Base-by-base conservation (phyloP, 1,139 yeast genomes). In the Taphrina pruni region DNA sequence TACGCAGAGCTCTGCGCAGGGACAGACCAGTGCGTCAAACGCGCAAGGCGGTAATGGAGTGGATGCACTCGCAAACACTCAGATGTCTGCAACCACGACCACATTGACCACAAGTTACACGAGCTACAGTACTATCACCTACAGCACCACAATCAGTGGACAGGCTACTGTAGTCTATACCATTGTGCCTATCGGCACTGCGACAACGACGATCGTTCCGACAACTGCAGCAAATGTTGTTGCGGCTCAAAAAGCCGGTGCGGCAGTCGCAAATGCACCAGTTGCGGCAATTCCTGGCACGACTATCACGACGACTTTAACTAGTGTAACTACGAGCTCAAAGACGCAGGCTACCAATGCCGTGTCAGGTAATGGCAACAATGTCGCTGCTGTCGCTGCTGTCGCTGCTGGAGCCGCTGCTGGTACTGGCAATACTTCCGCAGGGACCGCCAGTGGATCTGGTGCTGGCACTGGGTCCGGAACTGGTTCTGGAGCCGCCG, bases 121-220 rank as follows among this genome's bases (percentile, higher is more conserved):
- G 35, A 32, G 14, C 17, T 57, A n/a, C 51, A 41, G 36, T 20
- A 43, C 54, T n/a, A 14, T 45, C 9, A 26, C 54, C 9, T 58
- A 58, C 35, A 46, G 21, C 39, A 58, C 52, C 26, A 45, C 52
- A n/a, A 48, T 58, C 54, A 58, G 43, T 35, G 62, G 62, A 21
- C 62, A 58, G 41, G 54, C 62, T n/a, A 58, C 54, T 45, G 54
- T 35, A 32, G 41, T 58, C 14, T 12, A 39, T 11, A 58, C 54
- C 8, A 41, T 58, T 20, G 54, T 36, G 39, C 35, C 35, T 45
- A 32, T 45, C 4, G 26, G 32, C 11, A n/a, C 36, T 11, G 36
- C 54, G 6, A n/a, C 36, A 21, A 21, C 12, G 36, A 50, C 6
- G 20, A 35, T 50, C 36, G 32, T 11, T 21, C 35, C 54, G 2